Evolutionary conservation across 495 filamentous ascomycete species (phyloP).

Genomic region (Acidomyces sp.): DNA sequence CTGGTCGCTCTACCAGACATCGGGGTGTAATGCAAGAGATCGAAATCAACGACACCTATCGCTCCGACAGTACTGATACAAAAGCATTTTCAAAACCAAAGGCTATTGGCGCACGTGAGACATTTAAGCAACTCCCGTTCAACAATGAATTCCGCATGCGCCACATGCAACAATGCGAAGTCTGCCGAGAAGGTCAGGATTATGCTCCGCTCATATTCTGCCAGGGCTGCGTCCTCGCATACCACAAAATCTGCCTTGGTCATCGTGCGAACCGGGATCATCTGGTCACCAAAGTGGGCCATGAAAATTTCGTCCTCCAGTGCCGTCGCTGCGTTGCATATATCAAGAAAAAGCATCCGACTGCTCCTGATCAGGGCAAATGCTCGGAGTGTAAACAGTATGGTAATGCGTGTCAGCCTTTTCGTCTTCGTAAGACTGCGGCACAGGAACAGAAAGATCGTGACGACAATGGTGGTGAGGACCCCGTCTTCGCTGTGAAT

Average conservation of each 20-base stretch:
- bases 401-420: slow-evolving; percentile 53
- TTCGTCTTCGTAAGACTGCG: slow-evolving; percentile 53
- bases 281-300: slow-evolving; percentile 78
- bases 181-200: slow-evolving; percentile 48
- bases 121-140: slow-evolving; percentile 43
- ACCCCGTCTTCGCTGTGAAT: slow-evolving; percentile 55
- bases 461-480: slow-evolving; percentile 59
- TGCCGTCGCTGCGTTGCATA: slow-evolving; percentile 70
- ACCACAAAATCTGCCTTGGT: slow-evolving; percentile 73
- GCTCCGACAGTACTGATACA: slow-evolving; percentile 27
- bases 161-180: slow-evolving; percentile 60
- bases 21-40: slow-evolving; percentile 50
- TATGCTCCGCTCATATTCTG: slow-evolving; percentile 57
- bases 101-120: slow-evolving; percentile 51
- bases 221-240: slow-evolving; percentile 76
- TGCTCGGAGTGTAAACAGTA: slow-evolving; percentile 55
- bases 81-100: slow-evolving; percentile 33
- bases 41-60: slow-evolving; percentile 49
- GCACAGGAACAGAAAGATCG: slow-evolving; percentile 72
- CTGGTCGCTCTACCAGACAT: slow-evolving; percentile 27
- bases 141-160: slow-evolving; percentile 48
- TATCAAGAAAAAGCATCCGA: slow-evolving; percentile 50
- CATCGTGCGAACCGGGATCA: slow-evolving; percentile 62
- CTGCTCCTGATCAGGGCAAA: slow-evolving; percentile 51
- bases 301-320: slow-evolving; percentile 72